Percentiles rank a stretch among this genome's conserved stretches.
Evolutionary conservation across 176 grass and related monocot genomes (phyloP).

Genomic region (Oropetium thomaeum): DNA sequence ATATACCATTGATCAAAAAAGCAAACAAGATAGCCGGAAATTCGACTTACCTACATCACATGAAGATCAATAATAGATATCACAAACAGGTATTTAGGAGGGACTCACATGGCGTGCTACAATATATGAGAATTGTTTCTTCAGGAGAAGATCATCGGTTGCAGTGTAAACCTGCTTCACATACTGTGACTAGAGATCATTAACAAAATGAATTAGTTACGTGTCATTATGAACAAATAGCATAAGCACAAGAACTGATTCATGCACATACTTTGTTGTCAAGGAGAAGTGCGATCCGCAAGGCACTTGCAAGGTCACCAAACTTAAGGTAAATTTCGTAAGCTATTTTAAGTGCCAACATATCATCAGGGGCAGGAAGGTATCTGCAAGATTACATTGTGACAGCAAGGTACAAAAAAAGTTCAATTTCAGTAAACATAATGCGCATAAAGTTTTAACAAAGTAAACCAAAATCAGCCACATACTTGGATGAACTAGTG

Average conservation of each 20-base stretch:
- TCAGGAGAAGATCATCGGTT: constrained; percentile 53
- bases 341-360: constrained; percentile 60
- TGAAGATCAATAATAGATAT: neutral
- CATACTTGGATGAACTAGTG: constrained; percentile 70
- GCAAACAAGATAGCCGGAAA: neutral
- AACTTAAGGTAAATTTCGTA: constrained; percentile 73
- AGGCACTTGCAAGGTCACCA: constrained; percentile 65
- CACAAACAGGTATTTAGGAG: neutral
- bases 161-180: constrained; percentile 63
- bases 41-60: neutral
- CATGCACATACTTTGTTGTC: constrained; percentile 56
- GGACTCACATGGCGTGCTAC: constrained; percentile 59
- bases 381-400: constrained; percentile 48
- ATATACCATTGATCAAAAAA: neutral
- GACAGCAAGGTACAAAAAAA: neutral
- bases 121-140: constrained; percentile 72
- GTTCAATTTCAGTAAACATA: constrained; percentile 10
- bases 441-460: neutral
- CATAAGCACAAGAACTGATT: neutral
- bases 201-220: constrained; percentile 1
- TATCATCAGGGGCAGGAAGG: constrained; percentile 58
- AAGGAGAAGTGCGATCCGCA: constrained; percentile 56
- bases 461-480: neutral
- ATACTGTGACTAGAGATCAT: constrained; percentile 44
- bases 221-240: neutral